phyloP scores from a whole-genome alignment of 306 rosid species.

The Fagus crenata region DNA sequence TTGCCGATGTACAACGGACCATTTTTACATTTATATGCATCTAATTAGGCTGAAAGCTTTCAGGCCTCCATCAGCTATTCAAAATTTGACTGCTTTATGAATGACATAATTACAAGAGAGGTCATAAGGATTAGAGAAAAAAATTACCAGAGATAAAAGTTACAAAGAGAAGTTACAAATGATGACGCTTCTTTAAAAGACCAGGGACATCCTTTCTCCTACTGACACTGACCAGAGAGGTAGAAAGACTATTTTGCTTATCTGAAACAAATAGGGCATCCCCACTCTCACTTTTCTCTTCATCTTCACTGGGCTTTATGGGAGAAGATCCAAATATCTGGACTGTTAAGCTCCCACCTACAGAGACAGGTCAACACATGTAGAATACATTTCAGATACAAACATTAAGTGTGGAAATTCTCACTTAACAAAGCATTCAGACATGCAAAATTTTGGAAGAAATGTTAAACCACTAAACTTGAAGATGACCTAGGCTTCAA shows the following conservation, averaged over 20 bases:
- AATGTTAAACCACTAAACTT: neutral
- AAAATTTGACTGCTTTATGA: neutral
- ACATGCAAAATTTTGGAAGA: neutral
- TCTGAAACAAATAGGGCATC: conserved; percentile 24
- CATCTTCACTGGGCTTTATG: conserved; percentile 31
- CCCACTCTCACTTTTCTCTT: conserved; percentile 33
- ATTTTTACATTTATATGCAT: neutral
- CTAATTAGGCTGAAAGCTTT: neutral
- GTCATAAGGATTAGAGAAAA: too few species aligned
- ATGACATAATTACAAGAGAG: neutral
- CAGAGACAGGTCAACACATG: neutral
- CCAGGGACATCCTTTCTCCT: conserved; percentile 45
- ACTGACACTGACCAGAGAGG: conserved; percentile 39
- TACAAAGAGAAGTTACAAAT: neutral
- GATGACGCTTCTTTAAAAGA: conserved; percentile 23
- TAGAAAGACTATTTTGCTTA: conserved; percentile 35
- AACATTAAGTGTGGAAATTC: neutral
- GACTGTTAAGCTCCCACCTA: conserved; percentile 72
- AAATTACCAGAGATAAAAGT: neutral
- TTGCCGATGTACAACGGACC: neutral
- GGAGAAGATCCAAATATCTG: conserved; percentile 55
- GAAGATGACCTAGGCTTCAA: neutral
- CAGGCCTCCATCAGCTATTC: neutral
- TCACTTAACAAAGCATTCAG: neutral
- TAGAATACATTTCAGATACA: neutral